Percentiles rank a stretch among this genome's conserved stretches.
phyloP scores from a whole-genome alignment of 495 filamentous ascomycete genomes.

The Rostrohypoxylon terebratum region DNA sequence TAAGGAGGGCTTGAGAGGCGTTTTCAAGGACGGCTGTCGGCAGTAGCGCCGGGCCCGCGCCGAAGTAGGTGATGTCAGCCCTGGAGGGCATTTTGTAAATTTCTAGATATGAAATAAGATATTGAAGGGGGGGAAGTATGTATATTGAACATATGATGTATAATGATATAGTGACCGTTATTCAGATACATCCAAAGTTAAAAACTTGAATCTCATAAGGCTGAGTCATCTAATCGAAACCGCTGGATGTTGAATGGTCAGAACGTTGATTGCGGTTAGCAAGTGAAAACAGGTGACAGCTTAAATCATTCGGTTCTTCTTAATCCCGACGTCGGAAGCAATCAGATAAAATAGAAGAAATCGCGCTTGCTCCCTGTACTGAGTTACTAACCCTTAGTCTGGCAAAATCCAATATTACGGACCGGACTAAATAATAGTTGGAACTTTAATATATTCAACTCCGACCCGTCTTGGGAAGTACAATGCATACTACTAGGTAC shows the following conservation, averaged over 20 bases:
- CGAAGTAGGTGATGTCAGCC: slow-evolving; percentile 80
- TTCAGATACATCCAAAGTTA: background rate
- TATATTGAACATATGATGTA: background rate
- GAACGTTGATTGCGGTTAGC: slow-evolving; percentile 10
- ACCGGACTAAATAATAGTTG: slow-evolving; percentile 9
- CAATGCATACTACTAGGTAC: no score
- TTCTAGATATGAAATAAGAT: background rate
- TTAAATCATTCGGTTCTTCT: background rate
- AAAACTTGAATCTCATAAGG: slow-evolving; percentile 10
- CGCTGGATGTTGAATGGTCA: slow-evolving; percentile 15
- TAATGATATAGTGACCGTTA: slow-evolving; percentile 2
- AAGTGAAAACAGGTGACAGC: slow-evolving; percentile 37
- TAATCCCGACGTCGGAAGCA: slow-evolving; percentile 34
- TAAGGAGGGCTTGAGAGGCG: slow-evolving; percentile 79
- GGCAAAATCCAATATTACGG: slow-evolving; percentile 27
- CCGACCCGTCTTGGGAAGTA: background rate
- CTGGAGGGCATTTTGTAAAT: slow-evolving; percentile 62
- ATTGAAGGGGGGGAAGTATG: background rate
- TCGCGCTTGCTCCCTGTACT: slow-evolving; percentile 32
- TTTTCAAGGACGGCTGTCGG: slow-evolving; percentile 80
- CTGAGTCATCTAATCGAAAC: slow-evolving; percentile 29
- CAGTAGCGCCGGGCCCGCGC: slow-evolving; percentile 86
- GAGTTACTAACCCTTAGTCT: slow-evolving; percentile 13
- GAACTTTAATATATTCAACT: slow-evolving; percentile 8
- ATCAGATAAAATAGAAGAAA: slow-evolving; percentile 31